phyloP scores from a whole-genome alignment of 345 rosid genomes.

The Linum lewisii region DNA sequence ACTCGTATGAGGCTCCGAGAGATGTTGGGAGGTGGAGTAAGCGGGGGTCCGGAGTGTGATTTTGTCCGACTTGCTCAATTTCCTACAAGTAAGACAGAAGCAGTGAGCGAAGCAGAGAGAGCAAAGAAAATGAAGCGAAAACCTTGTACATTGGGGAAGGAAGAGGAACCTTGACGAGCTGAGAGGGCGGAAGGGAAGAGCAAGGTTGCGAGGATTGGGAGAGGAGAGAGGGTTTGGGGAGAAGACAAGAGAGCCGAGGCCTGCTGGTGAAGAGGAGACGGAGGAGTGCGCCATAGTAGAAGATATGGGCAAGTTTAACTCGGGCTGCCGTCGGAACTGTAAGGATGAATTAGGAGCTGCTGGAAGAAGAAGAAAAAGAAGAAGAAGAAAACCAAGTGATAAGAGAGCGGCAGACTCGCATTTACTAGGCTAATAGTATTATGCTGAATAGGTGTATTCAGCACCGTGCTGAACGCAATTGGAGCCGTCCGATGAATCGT shows the following conservation, averaged over 20 bases:
- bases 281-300: not conserved
- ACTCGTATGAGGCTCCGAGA: slow-evolving; percentile 35
- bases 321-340: too few species aligned
- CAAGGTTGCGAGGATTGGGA: slow-evolving; percentile 31
- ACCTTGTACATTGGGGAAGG: not conserved
- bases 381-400: too few species aligned
- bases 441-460: too few species aligned
- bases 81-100: slow-evolving; percentile 28
- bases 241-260: slow-evolving; percentile 35
- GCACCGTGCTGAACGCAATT: too few species aligned
- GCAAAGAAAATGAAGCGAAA: not conserved
- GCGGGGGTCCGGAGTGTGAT: slow-evolving; percentile 28
- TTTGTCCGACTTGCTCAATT: slow-evolving; percentile 12
- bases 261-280: slow-evolving; percentile 30
- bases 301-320: not conserved
- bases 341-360: too few species aligned
- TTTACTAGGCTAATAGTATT: too few species aligned
- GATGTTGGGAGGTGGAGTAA: slow-evolving; percentile 38
- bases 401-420: too few species aligned
- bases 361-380: too few species aligned
- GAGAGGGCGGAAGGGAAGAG: slow-evolving; percentile 44
- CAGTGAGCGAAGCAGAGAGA: not conserved
- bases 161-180: slow-evolving; percentile 39
- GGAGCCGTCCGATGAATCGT: too few species aligned
- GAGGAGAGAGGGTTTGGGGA: slow-evolving; percentile 42